Conservation (phyloP, 2,329 filamentous ascomycete species). For the Stachybotrys elegans region DNA sequence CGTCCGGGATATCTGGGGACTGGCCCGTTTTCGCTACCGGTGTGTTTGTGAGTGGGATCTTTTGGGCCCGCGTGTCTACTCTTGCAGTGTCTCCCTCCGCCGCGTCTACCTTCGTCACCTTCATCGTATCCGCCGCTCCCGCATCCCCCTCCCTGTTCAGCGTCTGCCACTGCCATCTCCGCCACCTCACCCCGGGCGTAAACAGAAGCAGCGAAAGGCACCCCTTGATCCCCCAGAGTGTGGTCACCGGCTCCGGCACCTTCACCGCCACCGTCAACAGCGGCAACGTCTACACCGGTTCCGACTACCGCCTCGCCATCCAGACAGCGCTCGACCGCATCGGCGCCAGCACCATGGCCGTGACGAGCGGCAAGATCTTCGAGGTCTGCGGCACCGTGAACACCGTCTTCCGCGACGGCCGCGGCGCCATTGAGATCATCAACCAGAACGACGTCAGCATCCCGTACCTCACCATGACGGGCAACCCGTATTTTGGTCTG, state of each 20-base stretch:
- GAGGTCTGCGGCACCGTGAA: conserved; percentile 2
- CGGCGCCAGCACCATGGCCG: not conserved
- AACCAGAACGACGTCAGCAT: not conserved
- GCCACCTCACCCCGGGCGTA: too few relatives aligned
- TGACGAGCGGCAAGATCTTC: conserved; percentile 1
- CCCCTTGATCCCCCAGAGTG: too few relatives aligned
- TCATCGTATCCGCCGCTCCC: too few relatives aligned
- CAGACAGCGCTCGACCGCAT: not conserved
- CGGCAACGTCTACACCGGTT: not conserved
- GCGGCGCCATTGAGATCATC: not conserved
- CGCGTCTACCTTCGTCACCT: too few relatives aligned
- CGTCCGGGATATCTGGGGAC: too few relatives aligned
- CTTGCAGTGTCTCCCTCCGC: too few relatives aligned
- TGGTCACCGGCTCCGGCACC: not conserved
- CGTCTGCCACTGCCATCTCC: too few relatives aligned
- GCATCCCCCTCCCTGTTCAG: too few relatives aligned
- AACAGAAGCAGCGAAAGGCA: too few relatives aligned
- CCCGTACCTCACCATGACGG: conserved; percentile 3
- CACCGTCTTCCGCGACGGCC: not conserved
- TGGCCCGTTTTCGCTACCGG: too few relatives aligned
- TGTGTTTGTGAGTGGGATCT: too few relatives aligned
- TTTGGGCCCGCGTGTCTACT: too few relatives aligned
- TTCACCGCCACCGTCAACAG: conserved; percentile 1
- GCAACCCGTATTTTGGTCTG: not conserved
- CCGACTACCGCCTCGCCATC: conserved; percentile 1